Evolutionary conservation across 805 yeast species (phyloP).

Genomic region (Sporopachydermia lactativora): DNA sequence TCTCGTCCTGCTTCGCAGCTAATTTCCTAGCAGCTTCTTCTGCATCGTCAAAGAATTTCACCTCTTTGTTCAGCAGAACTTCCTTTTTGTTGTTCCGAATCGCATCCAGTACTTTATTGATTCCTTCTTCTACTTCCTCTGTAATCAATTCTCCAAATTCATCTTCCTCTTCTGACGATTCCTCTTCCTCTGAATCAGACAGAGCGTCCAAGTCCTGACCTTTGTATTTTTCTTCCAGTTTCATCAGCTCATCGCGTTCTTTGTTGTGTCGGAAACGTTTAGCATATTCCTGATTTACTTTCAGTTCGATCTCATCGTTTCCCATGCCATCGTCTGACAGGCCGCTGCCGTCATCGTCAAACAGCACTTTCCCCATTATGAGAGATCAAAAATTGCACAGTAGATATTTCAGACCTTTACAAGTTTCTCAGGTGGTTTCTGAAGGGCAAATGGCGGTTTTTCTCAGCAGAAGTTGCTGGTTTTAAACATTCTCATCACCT

Average conservation of each 20-base stretch:
- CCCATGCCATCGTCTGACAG: constrained; percentile 6
- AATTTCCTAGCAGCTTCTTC: constrained; percentile 23
- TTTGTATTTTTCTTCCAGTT: constrained; percentile 15
- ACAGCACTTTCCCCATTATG: background rate
- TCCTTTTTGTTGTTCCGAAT: constrained; percentile 51
- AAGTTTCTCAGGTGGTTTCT: too few relatives aligned
- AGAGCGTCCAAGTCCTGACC: constrained; percentile 15
- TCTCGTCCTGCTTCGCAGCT: constrained; percentile 19
- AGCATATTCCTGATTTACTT: constrained; percentile 15
- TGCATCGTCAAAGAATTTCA: constrained; percentile 60
- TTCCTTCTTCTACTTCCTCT: constrained; percentile 70
- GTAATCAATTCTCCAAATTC: constrained; percentile 83
- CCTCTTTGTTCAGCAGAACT: constrained; percentile 48
- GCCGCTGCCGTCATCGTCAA: constrained; percentile 10
- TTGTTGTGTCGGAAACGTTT: constrained; percentile 18
- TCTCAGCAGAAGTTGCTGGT: too few relatives aligned
- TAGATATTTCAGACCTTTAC: too few relatives aligned
- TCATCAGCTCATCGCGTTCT: constrained; percentile 17
- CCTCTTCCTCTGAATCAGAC: constrained; percentile 19
- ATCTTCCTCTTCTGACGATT: constrained; percentile 65
- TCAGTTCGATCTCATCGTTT: constrained; percentile 7
- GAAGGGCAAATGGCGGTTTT: too few relatives aligned
- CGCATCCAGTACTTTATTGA: constrained; percentile 56
- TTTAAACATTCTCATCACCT: too few relatives aligned
- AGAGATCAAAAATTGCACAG: background rate